A percentile compares a stretch with the other conserved stretches of the same genome.
Conservation (phyloP, 768 basidiomycete genomes). For the Gloeopeniophorella convolvens region DNA sequence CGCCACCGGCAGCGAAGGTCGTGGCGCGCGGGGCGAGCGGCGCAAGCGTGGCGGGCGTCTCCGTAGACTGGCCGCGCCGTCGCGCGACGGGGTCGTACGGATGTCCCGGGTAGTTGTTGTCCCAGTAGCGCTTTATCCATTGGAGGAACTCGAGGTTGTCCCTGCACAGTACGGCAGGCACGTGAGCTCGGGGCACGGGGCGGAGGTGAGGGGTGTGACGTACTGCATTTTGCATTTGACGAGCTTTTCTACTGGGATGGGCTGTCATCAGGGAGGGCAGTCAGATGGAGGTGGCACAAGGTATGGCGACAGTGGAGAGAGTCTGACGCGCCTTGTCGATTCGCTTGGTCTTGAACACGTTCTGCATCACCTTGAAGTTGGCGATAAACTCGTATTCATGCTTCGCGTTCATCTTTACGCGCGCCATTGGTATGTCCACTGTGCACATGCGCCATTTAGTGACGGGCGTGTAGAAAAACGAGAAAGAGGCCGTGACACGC, state of each 20-base stretch:
- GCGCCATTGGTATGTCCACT: conserved; percentile 87
- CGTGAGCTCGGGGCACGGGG: neutral
- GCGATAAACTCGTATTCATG: conserved; percentile 93
- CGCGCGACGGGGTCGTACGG: conserved; percentile 82
- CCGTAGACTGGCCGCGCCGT: conserved; percentile 69
- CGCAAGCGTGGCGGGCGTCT: conserved; percentile 73
- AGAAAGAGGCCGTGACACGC: conserved; percentile 25
- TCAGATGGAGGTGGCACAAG: conserved; percentile 1
- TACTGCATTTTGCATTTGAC: conserved; percentile 99
- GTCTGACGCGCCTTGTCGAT: conserved; percentile 83
- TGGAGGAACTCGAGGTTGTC: conserved; percentile 99
- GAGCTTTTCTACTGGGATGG: conserved; percentile 90
- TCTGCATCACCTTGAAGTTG: conserved; percentile 96
- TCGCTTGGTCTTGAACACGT: conserved; percentile 83
- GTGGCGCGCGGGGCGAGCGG: conserved; percentile 40
- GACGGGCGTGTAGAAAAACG: neutral
- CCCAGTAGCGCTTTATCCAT: conserved; percentile 97
- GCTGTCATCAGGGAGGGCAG: conserved; percentile 41
- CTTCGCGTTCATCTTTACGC: conserved; percentile 94
- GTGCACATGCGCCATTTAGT: conserved; percentile 3
- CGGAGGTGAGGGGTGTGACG: conserved; percentile 30
- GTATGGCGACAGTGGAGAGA: neutral
- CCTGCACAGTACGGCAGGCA: conserved; percentile 32
- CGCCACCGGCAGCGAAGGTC: conserved; percentile 30
- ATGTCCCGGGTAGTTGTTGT: conserved; percentile 81